These are phyloP conservation scores for Schizosaccharomyces japonicus DNA, from an alignment of 805 yeast genomes.

Conservation along the genomic window DNA sequence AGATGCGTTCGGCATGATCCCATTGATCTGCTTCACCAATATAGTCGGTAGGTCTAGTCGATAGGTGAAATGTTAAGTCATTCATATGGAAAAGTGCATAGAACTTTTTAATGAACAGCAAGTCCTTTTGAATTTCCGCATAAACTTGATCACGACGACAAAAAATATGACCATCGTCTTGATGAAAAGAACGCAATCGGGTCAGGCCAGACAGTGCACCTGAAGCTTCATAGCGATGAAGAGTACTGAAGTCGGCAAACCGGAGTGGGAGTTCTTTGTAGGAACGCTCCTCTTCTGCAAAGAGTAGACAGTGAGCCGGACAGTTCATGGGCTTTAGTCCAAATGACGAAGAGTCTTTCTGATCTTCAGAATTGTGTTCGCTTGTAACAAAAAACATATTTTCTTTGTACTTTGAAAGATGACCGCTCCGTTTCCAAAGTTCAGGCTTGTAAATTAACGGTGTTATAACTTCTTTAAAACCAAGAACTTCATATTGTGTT, in stretches of 20 bases:
- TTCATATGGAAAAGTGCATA: slow-evolving; percentile 42
- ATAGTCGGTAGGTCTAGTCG: slow-evolving; percentile 61
- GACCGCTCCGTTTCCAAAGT: slow-evolving; percentile 81
- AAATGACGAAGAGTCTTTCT: slow-evolving; percentile 24
- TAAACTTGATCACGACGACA: slow-evolving; percentile 59
- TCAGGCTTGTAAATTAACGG: slow-evolving; percentile 67
- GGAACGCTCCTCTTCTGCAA: slow-evolving; percentile 49
- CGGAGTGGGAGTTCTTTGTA: slow-evolving; percentile 71
- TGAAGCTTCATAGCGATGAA: slow-evolving; percentile 83
- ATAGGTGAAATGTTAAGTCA: slow-evolving; percentile 37
- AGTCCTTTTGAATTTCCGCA: slow-evolving; percentile 44
- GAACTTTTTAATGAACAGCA: slow-evolving; percentile 49
- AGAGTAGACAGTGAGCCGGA: slow-evolving; percentile 78
- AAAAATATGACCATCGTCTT: slow-evolving; percentile 93
- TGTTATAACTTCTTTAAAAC: slow-evolving; percentile 77
- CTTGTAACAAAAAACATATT: slow-evolving; percentile 64
- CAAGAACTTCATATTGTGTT: slow-evolving; percentile 52
- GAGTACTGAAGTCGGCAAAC: slow-evolving; percentile 66
- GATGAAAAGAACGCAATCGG: slow-evolving; percentile 82
- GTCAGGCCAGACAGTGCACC: slow-evolving; percentile 87
- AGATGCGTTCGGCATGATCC: slow-evolving; percentile 54
- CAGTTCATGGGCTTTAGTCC: slow-evolving; percentile 95
- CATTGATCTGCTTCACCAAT: slow-evolving; percentile 61
- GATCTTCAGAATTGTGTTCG: slow-evolving; percentile 66
- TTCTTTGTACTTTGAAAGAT: slow-evolving; percentile 91